phyloP scores from a whole-genome alignment of 73 alveolate genomes.

The Paramecium pentaurelia region DNA sequence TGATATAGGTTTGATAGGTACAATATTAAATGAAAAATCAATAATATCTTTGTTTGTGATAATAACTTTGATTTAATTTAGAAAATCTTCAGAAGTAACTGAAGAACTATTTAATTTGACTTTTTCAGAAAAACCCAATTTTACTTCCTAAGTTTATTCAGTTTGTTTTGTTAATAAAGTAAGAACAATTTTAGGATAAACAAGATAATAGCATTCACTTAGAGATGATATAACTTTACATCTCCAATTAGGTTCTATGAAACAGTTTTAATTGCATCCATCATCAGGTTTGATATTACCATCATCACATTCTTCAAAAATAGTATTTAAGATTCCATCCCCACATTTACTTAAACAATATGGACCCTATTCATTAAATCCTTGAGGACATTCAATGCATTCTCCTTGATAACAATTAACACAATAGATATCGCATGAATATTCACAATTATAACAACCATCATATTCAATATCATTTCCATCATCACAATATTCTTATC shows the following conservation, averaged over 20 bases:
- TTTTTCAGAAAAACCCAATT: neutral
- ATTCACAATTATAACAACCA: neutral
- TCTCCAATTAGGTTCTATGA: neutral
- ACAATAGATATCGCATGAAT: neutral
- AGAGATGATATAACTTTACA: neutral
- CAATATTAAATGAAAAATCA: neutral
- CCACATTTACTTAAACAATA: neutral
- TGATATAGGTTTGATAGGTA: neutral
- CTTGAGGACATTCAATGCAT: neutral
- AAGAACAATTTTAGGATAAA: neutral
- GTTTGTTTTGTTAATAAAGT: neutral
- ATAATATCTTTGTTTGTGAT: neutral
- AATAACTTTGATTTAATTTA: neutral
- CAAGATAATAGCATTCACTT: neutral
- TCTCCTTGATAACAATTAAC: neutral
- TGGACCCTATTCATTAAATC: neutral
- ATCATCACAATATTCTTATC: neutral
- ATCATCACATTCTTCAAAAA: neutral
- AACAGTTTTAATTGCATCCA: neutral
- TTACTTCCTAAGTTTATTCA: neutral
- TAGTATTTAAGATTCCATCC: neutral
- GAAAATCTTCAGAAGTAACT: neutral
- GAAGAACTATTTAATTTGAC: neutral
- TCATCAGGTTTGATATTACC: neutral
- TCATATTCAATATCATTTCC: neutral